phyloP scores from a whole-genome alignment of 306 rosid species.

The Dryas octopetala region DNA sequence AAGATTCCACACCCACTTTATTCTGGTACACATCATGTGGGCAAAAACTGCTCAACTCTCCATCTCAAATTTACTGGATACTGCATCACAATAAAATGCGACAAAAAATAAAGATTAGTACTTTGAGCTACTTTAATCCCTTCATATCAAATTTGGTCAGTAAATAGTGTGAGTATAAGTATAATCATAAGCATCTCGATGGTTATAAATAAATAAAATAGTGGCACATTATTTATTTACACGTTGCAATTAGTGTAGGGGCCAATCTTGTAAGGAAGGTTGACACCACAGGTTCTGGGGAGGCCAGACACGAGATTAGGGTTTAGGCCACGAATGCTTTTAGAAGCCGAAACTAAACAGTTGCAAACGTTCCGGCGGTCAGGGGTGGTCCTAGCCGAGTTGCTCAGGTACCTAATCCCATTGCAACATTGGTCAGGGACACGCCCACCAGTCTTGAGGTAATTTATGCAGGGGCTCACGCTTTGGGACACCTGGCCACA shows the following conservation, averaged over 20 bases:
- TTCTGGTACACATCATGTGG: neutral
- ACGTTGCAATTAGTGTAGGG: constrained; percentile 29
- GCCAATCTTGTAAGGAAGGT: constrained; percentile 35
- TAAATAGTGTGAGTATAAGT: too few species aligned
- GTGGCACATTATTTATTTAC: neutral
- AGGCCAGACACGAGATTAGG: constrained; percentile 34
- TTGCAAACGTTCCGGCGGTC: constrained; percentile 53
- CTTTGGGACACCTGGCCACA: constrained; percentile 33
- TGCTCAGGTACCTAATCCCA: constrained; percentile 36
- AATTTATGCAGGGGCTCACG: constrained; percentile 44
- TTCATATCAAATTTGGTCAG: too few species aligned
- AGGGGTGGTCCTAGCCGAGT: constrained; percentile 35
- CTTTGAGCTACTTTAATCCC: too few species aligned
- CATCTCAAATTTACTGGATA: neutral
- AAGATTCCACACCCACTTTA: neutral
- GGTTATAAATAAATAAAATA: too few species aligned
- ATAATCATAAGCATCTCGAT: too few species aligned
- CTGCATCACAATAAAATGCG: neutral
- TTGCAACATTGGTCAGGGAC: constrained; percentile 41
- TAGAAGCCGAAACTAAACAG: constrained; percentile 33
- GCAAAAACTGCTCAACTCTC: neutral
- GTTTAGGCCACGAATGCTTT: neutral
- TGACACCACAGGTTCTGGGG: constrained; percentile 32
- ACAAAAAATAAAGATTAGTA: neutral
- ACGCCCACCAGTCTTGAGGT: constrained; percentile 24